phyloP scores from a whole-genome alignment of 2,329 filamentous ascomycete species.

The Fusarium acutatum region DNA sequence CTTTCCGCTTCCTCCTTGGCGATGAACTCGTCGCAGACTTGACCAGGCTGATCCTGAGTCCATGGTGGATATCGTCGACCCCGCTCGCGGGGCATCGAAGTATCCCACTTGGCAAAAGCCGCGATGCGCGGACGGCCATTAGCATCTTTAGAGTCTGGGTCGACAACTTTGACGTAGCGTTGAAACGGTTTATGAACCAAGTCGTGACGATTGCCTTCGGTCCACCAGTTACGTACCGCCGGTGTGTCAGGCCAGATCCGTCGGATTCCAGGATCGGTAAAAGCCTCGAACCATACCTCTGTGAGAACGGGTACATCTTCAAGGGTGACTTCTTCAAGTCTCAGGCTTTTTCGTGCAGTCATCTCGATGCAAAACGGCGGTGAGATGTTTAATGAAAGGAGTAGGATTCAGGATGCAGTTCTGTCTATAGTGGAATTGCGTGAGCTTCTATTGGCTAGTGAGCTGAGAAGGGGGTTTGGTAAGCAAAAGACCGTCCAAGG shows the following conservation, averaged over 20 bases:
- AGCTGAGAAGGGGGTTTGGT: neutral
- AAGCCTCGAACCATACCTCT: slow-evolving; percentile 29
- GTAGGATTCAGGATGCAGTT: neutral
- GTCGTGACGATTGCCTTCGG: slow-evolving; percentile 22
- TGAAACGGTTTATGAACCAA: slow-evolving; percentile 27
- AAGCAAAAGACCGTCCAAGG: neutral
- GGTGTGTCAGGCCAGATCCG: slow-evolving; percentile 30
- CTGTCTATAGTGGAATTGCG: neutral
- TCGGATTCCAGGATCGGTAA: slow-evolving; percentile 16
- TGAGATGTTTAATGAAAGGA: neutral
- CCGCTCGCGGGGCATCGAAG: slow-evolving; percentile 9
- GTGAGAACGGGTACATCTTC: slow-evolving; percentile 16
- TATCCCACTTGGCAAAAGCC: slow-evolving; percentile 34
- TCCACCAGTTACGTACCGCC: slow-evolving; percentile 28
- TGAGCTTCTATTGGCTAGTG: neutral
- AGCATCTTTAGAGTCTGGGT: slow-evolving; percentile 5
- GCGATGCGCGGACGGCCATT: slow-evolving; percentile 18
- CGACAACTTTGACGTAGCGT: slow-evolving; percentile 30
- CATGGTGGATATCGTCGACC: slow-evolving; percentile 29
- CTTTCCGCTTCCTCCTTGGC: slow-evolving; percentile 20
- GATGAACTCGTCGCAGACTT: slow-evolving; percentile 25
- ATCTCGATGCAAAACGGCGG: neutral
- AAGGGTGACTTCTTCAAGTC: slow-evolving; percentile 1
- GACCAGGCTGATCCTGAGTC: slow-evolving; percentile 19
- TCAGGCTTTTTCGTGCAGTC: neutral